Percentiles rank a stretch among this genome's conserved stretches.
Conservation (phyloP, 1,284 basidiomycete genomes). For the Ceratobasidium sp. region DNA sequence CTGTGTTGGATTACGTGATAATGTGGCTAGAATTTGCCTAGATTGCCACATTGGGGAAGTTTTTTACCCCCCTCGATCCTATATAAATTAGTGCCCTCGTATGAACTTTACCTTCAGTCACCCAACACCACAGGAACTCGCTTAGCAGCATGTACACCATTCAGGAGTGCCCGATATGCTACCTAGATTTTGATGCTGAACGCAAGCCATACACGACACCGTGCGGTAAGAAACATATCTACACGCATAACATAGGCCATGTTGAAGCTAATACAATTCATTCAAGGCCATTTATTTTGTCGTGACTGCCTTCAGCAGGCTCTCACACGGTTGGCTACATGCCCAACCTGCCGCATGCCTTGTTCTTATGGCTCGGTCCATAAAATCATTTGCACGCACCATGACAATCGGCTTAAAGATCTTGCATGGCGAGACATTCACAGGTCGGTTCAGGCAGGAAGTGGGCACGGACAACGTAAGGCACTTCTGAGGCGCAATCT, state of each 20-base stretch:
- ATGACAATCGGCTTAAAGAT: not conserved
- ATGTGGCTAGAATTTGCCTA: not conserved
- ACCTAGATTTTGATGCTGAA: not conserved
- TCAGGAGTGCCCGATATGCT: constrained; percentile 17
- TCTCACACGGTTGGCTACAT: not conserved
- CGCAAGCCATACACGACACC: not conserved
- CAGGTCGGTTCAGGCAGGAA: not conserved
- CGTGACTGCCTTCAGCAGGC: not conserved
- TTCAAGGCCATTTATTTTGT: constrained; percentile 16
- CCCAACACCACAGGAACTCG: no score
- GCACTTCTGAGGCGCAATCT: not conserved
- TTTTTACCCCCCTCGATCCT: not conserved
- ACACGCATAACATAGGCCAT: not conserved
- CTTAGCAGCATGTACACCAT: constrained; percentile 9
- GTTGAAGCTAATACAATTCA: not conserved
- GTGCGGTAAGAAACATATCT: not conserved
- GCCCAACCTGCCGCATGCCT: constrained; percentile 4
- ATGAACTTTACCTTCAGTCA: not conserved
- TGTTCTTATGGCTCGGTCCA: not conserved
- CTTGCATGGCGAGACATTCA: not conserved
- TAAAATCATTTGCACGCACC: constrained; percentile 4
- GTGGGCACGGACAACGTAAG: constrained; percentile 1
- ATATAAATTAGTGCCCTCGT: not conserved
- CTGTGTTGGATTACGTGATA: not conserved
- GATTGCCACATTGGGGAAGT: not conserved